phyloP scores from a whole-genome alignment of 192 early-diverging fungal genomes.

The Phlyctochytrium arcticum region DNA sequence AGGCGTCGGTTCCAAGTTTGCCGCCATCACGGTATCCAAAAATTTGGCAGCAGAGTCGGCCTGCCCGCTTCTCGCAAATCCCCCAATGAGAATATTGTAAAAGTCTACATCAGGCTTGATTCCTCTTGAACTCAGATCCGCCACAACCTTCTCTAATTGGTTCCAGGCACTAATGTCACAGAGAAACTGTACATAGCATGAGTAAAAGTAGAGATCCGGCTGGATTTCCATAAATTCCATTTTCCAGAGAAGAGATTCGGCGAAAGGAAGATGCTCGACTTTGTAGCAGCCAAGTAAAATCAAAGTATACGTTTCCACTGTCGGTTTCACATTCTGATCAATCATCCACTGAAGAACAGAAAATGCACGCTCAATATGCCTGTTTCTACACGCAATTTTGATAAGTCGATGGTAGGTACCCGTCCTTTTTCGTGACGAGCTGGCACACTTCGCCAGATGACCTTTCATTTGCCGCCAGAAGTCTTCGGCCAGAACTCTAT shows the following conservation, averaged over 20 bases:
- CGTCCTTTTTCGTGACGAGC: not conserved
- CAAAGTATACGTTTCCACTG: not conserved
- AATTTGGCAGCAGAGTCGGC: not conserved
- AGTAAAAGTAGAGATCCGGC: slow-evolving; percentile 8
- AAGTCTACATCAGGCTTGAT: slow-evolving; percentile 9
- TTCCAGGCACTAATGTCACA: slow-evolving; percentile 8
- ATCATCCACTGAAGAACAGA: slow-evolving; percentile 14
- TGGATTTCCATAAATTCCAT: slow-evolving; percentile 7
- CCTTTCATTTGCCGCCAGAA: not conserved
- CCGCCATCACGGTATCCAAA: not conserved
- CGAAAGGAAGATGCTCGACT: not conserved
- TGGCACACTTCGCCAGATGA: not conserved
- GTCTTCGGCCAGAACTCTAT: not conserved
- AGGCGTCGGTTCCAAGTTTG: too few species aligned
- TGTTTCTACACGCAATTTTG: not conserved
- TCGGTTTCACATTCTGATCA: not conserved
- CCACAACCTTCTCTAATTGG: not conserved
- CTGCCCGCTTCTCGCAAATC: slow-evolving; percentile 1
- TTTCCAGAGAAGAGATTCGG: not conserved
- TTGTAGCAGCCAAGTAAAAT: slow-evolving; percentile 1
- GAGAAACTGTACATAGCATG: not conserved
- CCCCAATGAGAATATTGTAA: slow-evolving; percentile 24
- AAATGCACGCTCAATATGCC: slow-evolving; percentile 1
- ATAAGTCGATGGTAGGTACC: slow-evolving; percentile 6
- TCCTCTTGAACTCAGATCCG: not conserved